Evolutionary conservation across 805 yeast species (phyloP).

Genomic region (Lipomyces starkeyi): DNA sequence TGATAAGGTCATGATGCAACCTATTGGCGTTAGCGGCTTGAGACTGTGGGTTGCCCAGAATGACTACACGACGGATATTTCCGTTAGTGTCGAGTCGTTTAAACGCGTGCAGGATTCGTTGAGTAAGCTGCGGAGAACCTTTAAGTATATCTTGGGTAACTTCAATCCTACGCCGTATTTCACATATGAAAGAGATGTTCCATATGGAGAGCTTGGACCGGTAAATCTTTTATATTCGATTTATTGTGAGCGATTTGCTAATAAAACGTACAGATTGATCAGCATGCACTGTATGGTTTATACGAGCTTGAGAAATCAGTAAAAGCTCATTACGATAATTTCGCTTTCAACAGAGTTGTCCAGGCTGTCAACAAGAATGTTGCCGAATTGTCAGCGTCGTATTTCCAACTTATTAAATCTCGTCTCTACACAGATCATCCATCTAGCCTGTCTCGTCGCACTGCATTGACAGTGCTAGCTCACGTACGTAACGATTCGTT

Average conservation of each 20-base stretch:
- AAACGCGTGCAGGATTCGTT: conserved; percentile 78
- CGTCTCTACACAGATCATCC: conserved; percentile 72
- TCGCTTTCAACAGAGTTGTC: conserved; percentile 73
- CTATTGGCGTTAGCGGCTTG: conserved; percentile 87
- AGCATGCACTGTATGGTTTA: conserved; percentile 64
- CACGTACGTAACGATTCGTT: conserved; percentile 31
- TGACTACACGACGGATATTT: conserved; percentile 81
- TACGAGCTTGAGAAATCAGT: conserved; percentile 53
- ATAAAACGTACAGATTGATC: conserved; percentile 52
- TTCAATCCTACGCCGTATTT: conserved; percentile 48
- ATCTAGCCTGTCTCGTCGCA: conserved; percentile 57
- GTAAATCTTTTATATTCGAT: conserved; percentile 28
- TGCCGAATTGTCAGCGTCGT: conserved; percentile 76
- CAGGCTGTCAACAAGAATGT: conserved; percentile 72
- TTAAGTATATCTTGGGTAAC: conserved; percentile 82
- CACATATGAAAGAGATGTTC: conserved; percentile 42
- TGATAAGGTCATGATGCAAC: conserved; percentile 52
- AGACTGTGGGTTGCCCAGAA: conserved; percentile 90
- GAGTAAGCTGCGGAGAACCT: conserved; percentile 82
- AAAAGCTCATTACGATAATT: conserved; percentile 56
- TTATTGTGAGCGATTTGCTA: not conserved
- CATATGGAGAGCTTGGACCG: conserved; percentile 39
- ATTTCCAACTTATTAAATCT: conserved; percentile 88
- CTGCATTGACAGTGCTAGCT: conserved; percentile 68
- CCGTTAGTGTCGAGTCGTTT: conserved; percentile 72